Percentiles rank a stretch among this genome's conserved stretches.
These are phyloP conservation scores for Cajanus cajan DNA, from an alignment of 306 rosid genomes.

Conservation along the genomic window DNA sequence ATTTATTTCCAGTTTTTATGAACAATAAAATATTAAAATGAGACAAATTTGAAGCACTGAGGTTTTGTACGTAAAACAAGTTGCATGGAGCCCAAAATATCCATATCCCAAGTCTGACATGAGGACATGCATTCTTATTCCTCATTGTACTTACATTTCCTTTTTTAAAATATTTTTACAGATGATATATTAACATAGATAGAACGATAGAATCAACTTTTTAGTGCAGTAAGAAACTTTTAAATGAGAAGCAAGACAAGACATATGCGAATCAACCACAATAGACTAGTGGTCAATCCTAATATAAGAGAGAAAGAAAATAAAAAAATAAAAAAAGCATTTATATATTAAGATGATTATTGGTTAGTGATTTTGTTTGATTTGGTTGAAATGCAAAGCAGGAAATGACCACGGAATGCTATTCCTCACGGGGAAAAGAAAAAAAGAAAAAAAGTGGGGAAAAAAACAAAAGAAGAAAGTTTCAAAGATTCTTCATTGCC, in stretches of 20 bases:
- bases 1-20: not conserved
- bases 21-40: not conserved
- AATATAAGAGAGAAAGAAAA: not conserved
- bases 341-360: not conserved
- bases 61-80: not conserved
- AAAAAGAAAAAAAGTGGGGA: not conserved
- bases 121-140: not conserved
- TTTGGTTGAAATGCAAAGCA: slow-evolving; percentile 58
- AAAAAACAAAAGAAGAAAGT: slow-evolving; percentile 31
- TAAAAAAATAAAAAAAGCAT: too few relatives aligned
- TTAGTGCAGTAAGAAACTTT: slow-evolving; percentile 29
- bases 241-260: slow-evolving; percentile 26
- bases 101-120: not conserved
- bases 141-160: slow-evolving; percentile 18
- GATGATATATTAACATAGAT: slow-evolving; percentile 18
- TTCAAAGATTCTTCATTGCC: slow-evolving; percentile 56
- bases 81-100: not conserved
- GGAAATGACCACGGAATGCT: slow-evolving; percentile 98
- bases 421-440: slow-evolving; percentile 59
- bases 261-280: not conserved
- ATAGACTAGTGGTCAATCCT: not conserved
- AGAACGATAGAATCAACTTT: slow-evolving; percentile 25
- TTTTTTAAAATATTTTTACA: not conserved
- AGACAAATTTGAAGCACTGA: not conserved
- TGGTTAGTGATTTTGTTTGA: slow-evolving; percentile 32